Conservation (phyloP, 2,329 filamentous ascomycete species). For the Calonectria pauciramosa region DNA sequence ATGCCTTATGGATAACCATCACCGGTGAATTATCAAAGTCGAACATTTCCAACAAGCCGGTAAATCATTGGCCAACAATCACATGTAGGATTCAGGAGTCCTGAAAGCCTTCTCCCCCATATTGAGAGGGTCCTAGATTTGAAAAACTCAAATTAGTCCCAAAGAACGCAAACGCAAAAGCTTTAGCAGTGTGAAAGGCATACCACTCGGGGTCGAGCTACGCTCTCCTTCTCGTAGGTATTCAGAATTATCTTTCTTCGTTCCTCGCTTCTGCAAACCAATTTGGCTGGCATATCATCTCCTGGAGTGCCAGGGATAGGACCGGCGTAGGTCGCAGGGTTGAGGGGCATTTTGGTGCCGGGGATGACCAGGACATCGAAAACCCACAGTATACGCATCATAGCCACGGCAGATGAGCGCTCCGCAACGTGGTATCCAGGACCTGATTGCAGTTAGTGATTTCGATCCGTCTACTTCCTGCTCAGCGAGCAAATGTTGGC, state of each 20-base stretch:
- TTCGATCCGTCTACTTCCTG: not conserved
- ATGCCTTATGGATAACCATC: not conserved
- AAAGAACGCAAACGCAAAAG: not conserved
- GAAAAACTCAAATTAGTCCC: not conserved
- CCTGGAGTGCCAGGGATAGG: not conserved
- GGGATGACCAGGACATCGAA: not conserved
- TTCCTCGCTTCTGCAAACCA: not conserved
- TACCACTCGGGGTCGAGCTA: not conserved
- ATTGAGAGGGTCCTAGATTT: not conserved
- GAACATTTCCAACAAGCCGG: not conserved
- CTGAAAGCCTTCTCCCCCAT: not conserved
- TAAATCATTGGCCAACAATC: not conserved
- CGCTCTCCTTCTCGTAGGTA: not conserved
- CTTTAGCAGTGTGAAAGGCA: not conserved
- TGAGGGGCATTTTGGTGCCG: not conserved
- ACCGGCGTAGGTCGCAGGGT: not conserved
- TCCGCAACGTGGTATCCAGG: not conserved
- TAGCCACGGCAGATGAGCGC: not conserved
- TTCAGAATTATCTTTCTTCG: not conserved
- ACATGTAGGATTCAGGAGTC: not conserved
- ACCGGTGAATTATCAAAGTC: not conserved
- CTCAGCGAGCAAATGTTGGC: not conserved
- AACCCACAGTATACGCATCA: not conserved
- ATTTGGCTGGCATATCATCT: not conserved
- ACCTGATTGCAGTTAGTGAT: not conserved